These are phyloP conservation scores for Xylariales sp. DNA, from an alignment of 2,329 filamentous ascomycete genomes.

Conservation along the genomic window DNA sequence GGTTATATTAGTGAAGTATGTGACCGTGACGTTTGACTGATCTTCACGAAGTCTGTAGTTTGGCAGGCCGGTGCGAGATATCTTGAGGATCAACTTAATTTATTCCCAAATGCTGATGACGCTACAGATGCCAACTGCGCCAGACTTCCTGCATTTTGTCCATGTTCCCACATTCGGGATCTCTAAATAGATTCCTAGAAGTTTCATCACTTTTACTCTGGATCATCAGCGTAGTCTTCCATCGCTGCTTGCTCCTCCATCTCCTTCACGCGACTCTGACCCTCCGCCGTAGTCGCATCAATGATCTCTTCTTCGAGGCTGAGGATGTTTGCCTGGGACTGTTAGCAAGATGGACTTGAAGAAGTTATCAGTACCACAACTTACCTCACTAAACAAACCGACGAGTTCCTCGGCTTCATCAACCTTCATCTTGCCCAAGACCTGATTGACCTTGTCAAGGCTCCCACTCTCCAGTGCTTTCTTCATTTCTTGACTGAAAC, in stretches of 20 bases:
- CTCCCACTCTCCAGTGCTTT: conserved; percentile 82
- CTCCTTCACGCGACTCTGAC: conserved; percentile 70
- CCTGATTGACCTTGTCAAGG: conserved; percentile 82
- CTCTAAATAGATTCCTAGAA: too few relatives aligned
- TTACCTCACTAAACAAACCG: conserved; percentile 67
- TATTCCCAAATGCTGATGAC: too few relatives aligned
- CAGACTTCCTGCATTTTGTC: too few relatives aligned
- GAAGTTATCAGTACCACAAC: conserved; percentile 30
- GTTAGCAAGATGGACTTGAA: conserved; percentile 15
- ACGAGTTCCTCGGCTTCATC: conserved; percentile 84
- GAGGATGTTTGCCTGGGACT: conserved; percentile 69
- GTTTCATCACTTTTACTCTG: conserved; percentile 39
- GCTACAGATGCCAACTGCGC: too few relatives aligned
- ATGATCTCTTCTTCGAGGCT: conserved; percentile 92
- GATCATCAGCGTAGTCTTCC: conserved; percentile 33
- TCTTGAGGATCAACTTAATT: too few relatives aligned
- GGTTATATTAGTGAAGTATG: too few relatives aligned
- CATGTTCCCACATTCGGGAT: too few relatives aligned
- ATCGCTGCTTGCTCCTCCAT: conserved; percentile 56
- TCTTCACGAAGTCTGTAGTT: too few relatives aligned
- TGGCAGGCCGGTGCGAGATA: too few relatives aligned
- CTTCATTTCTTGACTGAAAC: conserved; percentile 76
- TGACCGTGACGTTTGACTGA: too few relatives aligned
- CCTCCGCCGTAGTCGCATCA: conserved; percentile 87
- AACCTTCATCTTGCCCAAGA: conserved; percentile 82